Percentiles rank a stretch among this genome's conserved stretches.
phyloP scores from a whole-genome alignment of 768 basidiomycete species.

The Tephrocybe rancida region DNA sequence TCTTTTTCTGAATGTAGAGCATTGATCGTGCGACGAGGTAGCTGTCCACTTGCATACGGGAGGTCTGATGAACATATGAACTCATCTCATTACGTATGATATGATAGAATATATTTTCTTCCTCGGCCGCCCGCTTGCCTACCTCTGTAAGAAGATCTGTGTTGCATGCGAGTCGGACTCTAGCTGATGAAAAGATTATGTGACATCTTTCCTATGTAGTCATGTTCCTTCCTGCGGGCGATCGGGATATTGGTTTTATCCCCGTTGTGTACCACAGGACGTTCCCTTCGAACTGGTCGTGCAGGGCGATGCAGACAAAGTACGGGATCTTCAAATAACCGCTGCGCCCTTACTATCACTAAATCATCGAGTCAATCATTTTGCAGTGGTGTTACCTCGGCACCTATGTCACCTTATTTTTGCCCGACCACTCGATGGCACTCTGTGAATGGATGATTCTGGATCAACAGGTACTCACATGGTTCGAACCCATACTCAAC shows the following conservation, averaged over 20 bases:
- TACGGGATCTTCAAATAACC: not conserved
- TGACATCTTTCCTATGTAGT: not conserved
- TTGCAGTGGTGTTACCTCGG: slow-evolving; percentile 31
- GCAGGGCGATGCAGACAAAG: slow-evolving; percentile 22
- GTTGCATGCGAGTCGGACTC: not conserved
- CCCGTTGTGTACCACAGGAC: slow-evolving; percentile 13
- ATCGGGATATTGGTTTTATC: slow-evolving; percentile 33
- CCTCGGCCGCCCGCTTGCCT: slow-evolving; percentile 28
- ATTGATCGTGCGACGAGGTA: slow-evolving; percentile 1
- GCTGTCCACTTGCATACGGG: not conserved
- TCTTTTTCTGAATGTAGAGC: not conserved
- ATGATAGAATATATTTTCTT: slow-evolving; percentile 25
- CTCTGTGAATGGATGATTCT: slow-evolving; percentile 32
- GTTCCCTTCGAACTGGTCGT: slow-evolving; percentile 28
- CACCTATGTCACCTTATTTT: slow-evolving; percentile 18
- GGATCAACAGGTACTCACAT: slow-evolving; percentile 26
- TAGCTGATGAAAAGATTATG: not conserved
- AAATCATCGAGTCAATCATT: too few relatives aligned
- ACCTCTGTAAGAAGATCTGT: slow-evolving; percentile 20
- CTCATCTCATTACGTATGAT: not conserved
- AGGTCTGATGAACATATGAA: not conserved
- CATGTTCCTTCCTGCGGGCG: slow-evolving; percentile 22
- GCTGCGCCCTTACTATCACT: too few relatives aligned
- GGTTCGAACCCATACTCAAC: not conserved
- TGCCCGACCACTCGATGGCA: slow-evolving; percentile 26